These are phyloP conservation scores for Dryadomyces quercus-mongolicae DNA, from an alignment of 2,329 filamentous ascomycete species.

Conservation along the genomic window DNA sequence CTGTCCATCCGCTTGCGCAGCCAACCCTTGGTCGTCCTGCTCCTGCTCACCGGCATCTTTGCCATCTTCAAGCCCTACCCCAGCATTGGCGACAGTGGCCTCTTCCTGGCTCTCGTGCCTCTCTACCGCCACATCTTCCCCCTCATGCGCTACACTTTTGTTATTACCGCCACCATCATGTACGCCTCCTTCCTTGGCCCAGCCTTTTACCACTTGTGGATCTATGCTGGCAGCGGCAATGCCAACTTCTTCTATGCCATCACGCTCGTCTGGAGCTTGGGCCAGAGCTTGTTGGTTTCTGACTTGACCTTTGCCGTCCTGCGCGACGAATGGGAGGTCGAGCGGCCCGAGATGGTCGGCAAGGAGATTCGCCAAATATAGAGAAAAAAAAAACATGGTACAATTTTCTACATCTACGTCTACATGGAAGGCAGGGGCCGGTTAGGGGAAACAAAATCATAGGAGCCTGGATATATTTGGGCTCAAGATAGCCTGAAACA, in stretches of 20 bases:
- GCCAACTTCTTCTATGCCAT: constrained; percentile 99
- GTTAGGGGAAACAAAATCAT: too few species aligned
- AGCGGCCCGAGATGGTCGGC: constrained; percentile 79
- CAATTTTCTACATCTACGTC: background rate
- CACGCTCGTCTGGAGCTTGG: constrained; percentile 94
- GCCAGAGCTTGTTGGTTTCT: constrained; percentile 72
- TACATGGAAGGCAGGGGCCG: too few species aligned
- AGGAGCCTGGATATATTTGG: too few species aligned
- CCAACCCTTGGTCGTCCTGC: constrained; percentile 78
- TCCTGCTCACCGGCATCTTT: constrained; percentile 78
- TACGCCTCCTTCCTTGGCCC: constrained; percentile 85
- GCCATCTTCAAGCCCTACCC: constrained; percentile 97
- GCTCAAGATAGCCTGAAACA: too few species aligned
- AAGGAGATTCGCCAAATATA: constrained; percentile 79
- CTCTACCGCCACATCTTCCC: constrained; percentile 89
- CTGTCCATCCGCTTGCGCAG: constrained; percentile 69
- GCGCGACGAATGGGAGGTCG: constrained; percentile 86
- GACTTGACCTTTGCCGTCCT: constrained; percentile 82
- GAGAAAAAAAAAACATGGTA: too few species aligned
- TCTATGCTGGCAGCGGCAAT: constrained; percentile 94
- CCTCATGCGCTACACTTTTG: constrained; percentile 85
- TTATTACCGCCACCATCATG: constrained; percentile 68
- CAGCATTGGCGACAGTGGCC: constrained; percentile 75
- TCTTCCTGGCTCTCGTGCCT: constrained; percentile 74
- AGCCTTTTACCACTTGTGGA: constrained; percentile 94